Evolutionary conservation across 306 rosid genomes (phyloP).

Genomic region (Crotalaria pallida): DNA sequence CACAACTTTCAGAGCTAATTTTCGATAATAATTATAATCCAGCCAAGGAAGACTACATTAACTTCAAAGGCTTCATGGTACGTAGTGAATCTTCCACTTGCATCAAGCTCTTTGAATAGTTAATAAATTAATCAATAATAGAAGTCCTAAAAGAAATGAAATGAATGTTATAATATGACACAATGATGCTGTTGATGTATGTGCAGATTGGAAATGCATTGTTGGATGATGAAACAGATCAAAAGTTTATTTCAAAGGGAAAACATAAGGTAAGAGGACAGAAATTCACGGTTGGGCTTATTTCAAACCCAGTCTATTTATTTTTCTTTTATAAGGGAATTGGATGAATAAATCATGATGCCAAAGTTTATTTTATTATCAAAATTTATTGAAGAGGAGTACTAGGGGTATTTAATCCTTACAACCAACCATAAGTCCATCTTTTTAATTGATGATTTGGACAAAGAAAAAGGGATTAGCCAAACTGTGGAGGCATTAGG

Average conservation of each 20-base stretch:
- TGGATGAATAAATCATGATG: not conserved
- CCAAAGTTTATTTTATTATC: no score
- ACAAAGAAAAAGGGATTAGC: no score
- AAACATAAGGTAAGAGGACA: no score
- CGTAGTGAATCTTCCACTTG: constrained; percentile 20
- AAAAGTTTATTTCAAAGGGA: constrained; percentile 44
- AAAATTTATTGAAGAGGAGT: no score
- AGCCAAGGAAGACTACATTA: constrained; percentile 34
- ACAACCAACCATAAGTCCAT: no score
- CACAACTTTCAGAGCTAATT: constrained; percentile 73
- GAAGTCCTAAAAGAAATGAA: not conserved
- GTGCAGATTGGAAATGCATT: constrained; percentile 50
- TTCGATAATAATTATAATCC: constrained; percentile 33
- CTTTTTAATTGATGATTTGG: no score
- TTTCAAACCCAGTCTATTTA: not conserved
- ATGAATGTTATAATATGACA: not conserved
- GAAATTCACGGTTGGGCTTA: not conserved
- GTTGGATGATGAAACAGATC: constrained; percentile 49
- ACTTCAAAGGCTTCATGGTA: constrained; percentile 71
- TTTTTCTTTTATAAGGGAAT: not conserved
- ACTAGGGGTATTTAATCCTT: no score
- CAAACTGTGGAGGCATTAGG: no score
- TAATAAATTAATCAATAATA: not conserved
- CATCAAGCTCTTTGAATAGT: not conserved
- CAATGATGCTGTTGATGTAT: not conserved